A percentile compares a stretch with the other conserved stretches of the same genome.
These are phyloP conservation scores for Fraxinus velutina DNA, from an alignment of 305 asterid genomes.

Conservation along the genomic window DNA sequence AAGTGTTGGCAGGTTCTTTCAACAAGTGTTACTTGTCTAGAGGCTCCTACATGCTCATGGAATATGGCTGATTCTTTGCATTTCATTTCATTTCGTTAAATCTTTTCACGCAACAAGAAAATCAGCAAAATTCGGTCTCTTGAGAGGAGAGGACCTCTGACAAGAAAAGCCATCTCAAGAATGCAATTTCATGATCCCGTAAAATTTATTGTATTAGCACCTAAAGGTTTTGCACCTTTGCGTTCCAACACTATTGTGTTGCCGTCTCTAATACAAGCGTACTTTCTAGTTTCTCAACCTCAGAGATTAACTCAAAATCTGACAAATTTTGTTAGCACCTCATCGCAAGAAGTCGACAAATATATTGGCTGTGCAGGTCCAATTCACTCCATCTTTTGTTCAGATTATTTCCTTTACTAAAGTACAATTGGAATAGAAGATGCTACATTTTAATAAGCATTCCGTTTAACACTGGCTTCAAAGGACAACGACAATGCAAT, in stretches of 20 bases:
- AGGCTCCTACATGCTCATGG: background rate
- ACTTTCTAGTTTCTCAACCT: background rate
- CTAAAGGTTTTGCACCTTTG: background rate
- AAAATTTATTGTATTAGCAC: background rate
- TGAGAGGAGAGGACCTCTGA: background rate
- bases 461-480: background rate
- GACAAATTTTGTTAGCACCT: background rate
- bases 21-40: background rate
- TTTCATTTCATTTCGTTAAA: background rate
- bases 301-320: background rate
- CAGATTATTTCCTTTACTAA: background rate
- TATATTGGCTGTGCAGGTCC: background rate
- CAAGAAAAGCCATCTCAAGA: background rate
- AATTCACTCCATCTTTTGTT: background rate
- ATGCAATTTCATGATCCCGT: background rate
- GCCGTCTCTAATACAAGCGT: background rate
- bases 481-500: background rate
- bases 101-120: background rate
- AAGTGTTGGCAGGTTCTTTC: constrained; percentile 15
- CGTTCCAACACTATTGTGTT: background rate
- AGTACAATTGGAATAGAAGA: background rate
- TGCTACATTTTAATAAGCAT: background rate
- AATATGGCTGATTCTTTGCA: background rate
- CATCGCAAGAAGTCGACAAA: background rate
- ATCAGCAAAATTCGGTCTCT: background rate